These are phyloP conservation scores for Salvia miltiorrhiza DNA, from an alignment of 257 asterid genomes.

Conservation along the genomic window DNA sequence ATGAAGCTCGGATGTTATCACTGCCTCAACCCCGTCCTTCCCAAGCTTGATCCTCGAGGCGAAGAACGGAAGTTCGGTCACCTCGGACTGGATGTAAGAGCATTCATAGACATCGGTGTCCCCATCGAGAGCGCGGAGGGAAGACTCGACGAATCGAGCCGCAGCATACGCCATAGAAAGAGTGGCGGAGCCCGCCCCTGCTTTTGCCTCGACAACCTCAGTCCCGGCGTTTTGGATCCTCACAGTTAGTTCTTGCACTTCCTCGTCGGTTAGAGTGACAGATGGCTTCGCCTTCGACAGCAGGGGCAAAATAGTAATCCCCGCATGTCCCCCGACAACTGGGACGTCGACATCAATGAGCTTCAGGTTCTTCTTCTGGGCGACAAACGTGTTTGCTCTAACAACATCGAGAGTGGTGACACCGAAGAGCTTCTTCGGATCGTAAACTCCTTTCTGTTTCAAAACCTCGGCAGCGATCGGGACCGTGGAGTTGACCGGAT, in stretches of 20 bases:
- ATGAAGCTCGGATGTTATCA: slow-evolving; percentile 63
- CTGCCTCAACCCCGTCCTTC: slow-evolving; percentile 72
- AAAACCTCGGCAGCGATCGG: slow-evolving; percentile 87
- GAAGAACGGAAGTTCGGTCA: slow-evolving; percentile 75
- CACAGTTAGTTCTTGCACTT: slow-evolving; percentile 57
- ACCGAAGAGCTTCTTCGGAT: slow-evolving; percentile 82
- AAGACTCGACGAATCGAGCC: slow-evolving; percentile 81
- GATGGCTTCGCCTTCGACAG: slow-evolving; percentile 74
- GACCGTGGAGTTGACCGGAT: slow-evolving; percentile 83
- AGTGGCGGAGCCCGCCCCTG: slow-evolving; percentile 93
- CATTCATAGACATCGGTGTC: slow-evolving; percentile 80
- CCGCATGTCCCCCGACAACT: slow-evolving; percentile 83
- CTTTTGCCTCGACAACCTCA: slow-evolving; percentile 92
- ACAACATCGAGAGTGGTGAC: slow-evolving; percentile 85
- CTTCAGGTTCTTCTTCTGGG: slow-evolving; percentile 70
- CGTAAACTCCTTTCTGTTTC: slow-evolving; percentile 66
- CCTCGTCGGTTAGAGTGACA: slow-evolving; percentile 53
- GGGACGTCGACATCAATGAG: slow-evolving; percentile 85
- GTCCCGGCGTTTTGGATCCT: slow-evolving; percentile 92
- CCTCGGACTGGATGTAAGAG: slow-evolving; percentile 59
- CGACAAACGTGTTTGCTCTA: slow-evolving; percentile 75
- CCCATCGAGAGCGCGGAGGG: slow-evolving; percentile 85
- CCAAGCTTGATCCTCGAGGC: slow-evolving; percentile 86
- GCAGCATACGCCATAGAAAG: slow-evolving; percentile 96
- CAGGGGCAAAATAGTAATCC: slow-evolving; percentile 73